A percentile compares a stretch with the other conserved stretches of the same genome.
Evolutionary conservation across 352 stramenopile genomes (phyloP).

Genomic region (Globisporangium apiculatum): DNA sequence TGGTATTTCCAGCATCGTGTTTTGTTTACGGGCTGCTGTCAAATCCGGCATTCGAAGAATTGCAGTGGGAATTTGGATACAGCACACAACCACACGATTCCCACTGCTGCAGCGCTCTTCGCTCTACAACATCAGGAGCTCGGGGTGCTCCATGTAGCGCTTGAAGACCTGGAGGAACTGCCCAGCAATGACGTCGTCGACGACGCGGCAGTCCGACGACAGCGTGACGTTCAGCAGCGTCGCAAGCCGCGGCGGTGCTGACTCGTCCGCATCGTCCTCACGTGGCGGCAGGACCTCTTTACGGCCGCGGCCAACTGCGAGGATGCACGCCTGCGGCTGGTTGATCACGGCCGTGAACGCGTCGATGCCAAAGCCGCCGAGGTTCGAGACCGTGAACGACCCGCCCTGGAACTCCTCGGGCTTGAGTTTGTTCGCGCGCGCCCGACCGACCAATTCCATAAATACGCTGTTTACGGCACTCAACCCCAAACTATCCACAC

Average conservation of each 20-base stretch:
- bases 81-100: not conserved
- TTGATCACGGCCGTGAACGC: conserved; percentile 99
- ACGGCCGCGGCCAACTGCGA: conserved; percentile 94
- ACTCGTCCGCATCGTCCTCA: conserved; percentile 29
- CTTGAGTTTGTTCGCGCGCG: conserved; percentile 94
- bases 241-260: conserved; percentile 81
- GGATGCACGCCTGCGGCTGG: conserved; percentile 96
- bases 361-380: conserved; percentile 97
- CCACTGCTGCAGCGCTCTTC: not conserved
- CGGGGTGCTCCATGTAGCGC: conserved; percentile 94
- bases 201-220: conserved; percentile 94
- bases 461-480: conserved; percentile 93
- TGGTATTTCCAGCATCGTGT: too few species aligned
- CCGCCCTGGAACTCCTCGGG: conserved; percentile 99
- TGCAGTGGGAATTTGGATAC: not conserved
- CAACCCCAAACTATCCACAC: conserved; percentile 92
- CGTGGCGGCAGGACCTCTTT: conserved; percentile 74
- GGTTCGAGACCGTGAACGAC: conserved; percentile 99
- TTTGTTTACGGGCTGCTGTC: too few species aligned
- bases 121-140: conserved; percentile 74
- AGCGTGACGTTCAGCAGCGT: conserved; percentile 96
- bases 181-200: conserved; percentile 94
- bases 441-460: conserved; percentile 95
- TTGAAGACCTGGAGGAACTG: conserved; percentile 96
- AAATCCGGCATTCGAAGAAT: not conserved